These are phyloP conservation scores for Podaxis sp. DNA, from an alignment of 768 basidiomycete genomes.

Conservation along the genomic window DNA sequence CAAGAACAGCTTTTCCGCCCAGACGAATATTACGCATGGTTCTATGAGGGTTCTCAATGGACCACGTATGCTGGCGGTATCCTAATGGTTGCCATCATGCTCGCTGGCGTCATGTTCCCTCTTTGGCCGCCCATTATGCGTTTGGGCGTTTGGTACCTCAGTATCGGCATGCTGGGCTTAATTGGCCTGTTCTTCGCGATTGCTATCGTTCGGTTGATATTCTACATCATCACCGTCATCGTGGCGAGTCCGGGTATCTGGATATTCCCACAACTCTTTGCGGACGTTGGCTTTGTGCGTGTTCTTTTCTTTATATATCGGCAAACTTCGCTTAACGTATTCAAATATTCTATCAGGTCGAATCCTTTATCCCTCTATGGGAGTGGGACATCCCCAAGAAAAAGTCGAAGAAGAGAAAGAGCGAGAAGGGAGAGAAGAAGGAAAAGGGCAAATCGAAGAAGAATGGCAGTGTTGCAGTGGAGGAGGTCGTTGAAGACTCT, in stretches of 20 bases:
- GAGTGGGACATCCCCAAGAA: conserved; percentile 92
- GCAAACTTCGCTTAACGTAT: not conserved
- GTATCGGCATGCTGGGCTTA: conserved; percentile 82
- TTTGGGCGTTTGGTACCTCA: conserved; percentile 94
- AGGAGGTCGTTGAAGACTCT: conserved; percentile 46
- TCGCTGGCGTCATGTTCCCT: conserved; percentile 98
- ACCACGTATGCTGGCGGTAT: conserved; percentile 89
- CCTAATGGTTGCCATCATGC: conserved; percentile 90
- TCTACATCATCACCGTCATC: conserved; percentile 91
- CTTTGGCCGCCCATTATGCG: conserved; percentile 95
- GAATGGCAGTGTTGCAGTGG: conserved; percentile 42
- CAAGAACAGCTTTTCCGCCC: conserved; percentile 77
- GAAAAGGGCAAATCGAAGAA: conserved; percentile 44
- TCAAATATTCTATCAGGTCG: conserved; percentile 58
- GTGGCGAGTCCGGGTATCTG: conserved; percentile 90
- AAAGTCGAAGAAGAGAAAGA: conserved; percentile 69
- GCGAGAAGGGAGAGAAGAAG: conserved; percentile 48
- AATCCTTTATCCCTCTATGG: conserved; percentile 96
- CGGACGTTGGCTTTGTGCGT: conserved; percentile 97
- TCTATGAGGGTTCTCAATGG: conserved; percentile 93
- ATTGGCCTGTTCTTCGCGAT: conserved; percentile 89
- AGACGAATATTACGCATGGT: conserved; percentile 93
- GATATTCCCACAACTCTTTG: conserved; percentile 98
- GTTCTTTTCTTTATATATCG: not conserved
- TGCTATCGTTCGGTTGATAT: conserved; percentile 87